phyloP scores from a whole-genome alignment of 331 rosid species.

The Saraca asoca region DNA sequence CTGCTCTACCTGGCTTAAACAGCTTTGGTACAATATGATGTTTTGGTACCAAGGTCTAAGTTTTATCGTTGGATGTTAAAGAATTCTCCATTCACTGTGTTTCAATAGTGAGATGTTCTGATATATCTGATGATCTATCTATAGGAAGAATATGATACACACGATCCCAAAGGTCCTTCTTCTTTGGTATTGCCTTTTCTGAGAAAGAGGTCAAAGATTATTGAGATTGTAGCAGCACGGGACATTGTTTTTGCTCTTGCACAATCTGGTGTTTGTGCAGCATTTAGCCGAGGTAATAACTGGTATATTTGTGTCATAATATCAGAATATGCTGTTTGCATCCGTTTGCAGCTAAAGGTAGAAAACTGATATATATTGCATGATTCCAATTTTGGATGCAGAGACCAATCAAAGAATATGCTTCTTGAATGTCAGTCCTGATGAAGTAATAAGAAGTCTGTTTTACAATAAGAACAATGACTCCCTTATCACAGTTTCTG shows the following conservation, averaged over 20 bases:
- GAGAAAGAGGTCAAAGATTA: constrained; percentile 74
- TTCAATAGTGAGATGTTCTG: too few relatives aligned
- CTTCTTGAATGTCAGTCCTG: constrained; percentile 80
- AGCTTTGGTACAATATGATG: too few relatives aligned
- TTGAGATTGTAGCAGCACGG: constrained; percentile 84
- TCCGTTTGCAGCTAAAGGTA: too few relatives aligned
- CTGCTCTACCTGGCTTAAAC: too few relatives aligned
- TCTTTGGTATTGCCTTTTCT: constrained; percentile 66
- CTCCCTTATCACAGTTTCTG: constrained; percentile 84
- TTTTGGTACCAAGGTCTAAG: too few relatives aligned
- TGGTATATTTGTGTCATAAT: not conserved
- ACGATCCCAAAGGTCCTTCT: constrained; percentile 69
- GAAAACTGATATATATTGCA: not conserved
- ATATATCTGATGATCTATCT: not conserved
- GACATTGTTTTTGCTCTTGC: constrained; percentile 77
- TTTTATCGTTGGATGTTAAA: too few relatives aligned
- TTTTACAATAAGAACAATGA: constrained; percentile 90
- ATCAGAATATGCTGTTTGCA: not conserved
- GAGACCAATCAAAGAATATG: constrained; percentile 86
- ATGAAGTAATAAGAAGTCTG: constrained; percentile 88
- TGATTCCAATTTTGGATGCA: constrained; percentile 36
- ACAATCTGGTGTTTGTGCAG: constrained; percentile 90
- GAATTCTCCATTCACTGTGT: too few relatives aligned
- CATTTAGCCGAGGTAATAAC: constrained; percentile 76
- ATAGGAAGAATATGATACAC: constrained; percentile 75